Conservation (phyloP, 176 grass and related monocot species). For the Panicum miliaceum region DNA sequence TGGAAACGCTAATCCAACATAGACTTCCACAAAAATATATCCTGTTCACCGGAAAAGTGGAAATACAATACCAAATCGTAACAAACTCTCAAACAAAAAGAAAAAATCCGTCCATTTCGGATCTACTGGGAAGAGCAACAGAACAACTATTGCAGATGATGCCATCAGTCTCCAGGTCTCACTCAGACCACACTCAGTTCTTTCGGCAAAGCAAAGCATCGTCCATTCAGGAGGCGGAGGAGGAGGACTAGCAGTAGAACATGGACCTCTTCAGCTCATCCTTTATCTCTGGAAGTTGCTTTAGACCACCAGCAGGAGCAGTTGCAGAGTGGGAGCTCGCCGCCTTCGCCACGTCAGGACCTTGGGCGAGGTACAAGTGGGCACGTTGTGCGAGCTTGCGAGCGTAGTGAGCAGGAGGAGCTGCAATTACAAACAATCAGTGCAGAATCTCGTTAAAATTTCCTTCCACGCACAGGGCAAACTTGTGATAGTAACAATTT, state of each 20-base stretch:
- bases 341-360: neutral
- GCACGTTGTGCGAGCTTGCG: conserved; percentile 64
- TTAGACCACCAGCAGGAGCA: conserved; percentile 1
- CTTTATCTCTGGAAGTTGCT: conserved; percentile 51
- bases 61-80: neutral
- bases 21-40: neutral
- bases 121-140: neutral
- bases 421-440: conserved; percentile 28
- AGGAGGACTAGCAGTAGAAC: conserved; percentile 62
- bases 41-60: neutral
- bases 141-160: neutral
- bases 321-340: neutral
- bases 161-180: neutral
- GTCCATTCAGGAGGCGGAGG: neutral
- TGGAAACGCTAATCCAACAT: neutral
- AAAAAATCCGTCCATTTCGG: neutral
- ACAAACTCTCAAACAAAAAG: neutral
- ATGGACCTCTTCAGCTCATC: conserved; percentile 62
- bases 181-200: neutral
- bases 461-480: neutral
- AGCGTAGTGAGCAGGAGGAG: conserved; percentile 62
- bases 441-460: neutral
- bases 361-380: conserved; percentile 48
- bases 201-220: neutral
- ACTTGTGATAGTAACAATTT: neutral